These are phyloP conservation scores for Bocquillonia castaneifolia DNA, from an alignment of 441 rosid species.

Conservation along the genomic window DNA sequence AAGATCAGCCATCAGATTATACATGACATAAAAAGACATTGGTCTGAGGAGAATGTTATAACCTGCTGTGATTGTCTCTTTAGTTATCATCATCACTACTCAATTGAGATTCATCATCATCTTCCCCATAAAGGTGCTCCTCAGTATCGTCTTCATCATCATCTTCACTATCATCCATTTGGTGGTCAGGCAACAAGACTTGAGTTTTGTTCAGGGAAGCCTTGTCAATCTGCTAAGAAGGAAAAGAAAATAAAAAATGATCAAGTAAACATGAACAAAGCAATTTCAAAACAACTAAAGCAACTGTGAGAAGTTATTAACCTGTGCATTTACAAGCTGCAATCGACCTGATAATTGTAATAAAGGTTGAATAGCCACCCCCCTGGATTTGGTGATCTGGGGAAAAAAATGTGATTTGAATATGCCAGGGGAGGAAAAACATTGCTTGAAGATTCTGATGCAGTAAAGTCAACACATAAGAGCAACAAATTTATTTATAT, in stretches of 20 bases:
- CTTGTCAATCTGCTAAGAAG: slow-evolving; percentile 55
- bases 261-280: slow-evolving; percentile 7
- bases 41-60: slow-evolving; percentile 1
- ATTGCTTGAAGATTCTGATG: not conserved
- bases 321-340: slow-evolving; percentile 78
- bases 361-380: slow-evolving; percentile 54
- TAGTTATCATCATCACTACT: slow-evolving; percentile 59
- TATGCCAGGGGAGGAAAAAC: not conserved
- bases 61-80: slow-evolving; percentile 24
- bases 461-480: slow-evolving; percentile 6
- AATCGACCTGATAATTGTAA: slow-evolving; percentile 70
- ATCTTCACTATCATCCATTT: slow-evolving; percentile 44
- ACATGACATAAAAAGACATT: not conserved
- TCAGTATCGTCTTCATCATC: slow-evolving; percentile 51
- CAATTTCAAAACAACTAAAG: slow-evolving; percentile 5
- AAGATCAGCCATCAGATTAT: not conserved
- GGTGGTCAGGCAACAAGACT: slow-evolving; percentile 25
- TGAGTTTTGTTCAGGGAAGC: slow-evolving; percentile 38
- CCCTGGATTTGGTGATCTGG: slow-evolving; percentile 60
- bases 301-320: slow-evolving; percentile 25
- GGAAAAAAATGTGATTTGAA: slow-evolving; percentile 21
- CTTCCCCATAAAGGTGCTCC: slow-evolving; percentile 46
- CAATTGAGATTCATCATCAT: slow-evolving; percentile 62
- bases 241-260: not conserved
- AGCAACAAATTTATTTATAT: not conserved